Conservation (phyloP, 129 eudicot species). For the Oenanthe sinensis region DNA sequence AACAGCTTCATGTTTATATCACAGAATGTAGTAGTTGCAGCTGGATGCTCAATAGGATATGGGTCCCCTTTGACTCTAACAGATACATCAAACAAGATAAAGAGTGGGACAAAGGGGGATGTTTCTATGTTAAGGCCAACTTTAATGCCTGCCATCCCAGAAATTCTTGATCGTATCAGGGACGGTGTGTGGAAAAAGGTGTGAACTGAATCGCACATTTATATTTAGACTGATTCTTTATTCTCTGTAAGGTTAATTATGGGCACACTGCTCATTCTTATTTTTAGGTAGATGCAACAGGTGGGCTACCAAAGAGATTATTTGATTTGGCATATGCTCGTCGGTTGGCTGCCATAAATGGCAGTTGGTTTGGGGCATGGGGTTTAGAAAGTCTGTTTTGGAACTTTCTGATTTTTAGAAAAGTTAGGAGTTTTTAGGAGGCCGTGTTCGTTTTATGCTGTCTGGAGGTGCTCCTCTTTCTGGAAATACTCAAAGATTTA, state of each 20-base stretch:
- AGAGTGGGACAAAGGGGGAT: constrained; percentile 88
- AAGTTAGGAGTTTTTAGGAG: constrained; percentile 76
- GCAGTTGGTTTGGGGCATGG: constrained; percentile 99
- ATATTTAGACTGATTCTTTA: neutral
- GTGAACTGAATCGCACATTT: constrained; percentile 4
- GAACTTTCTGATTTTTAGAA: constrained; percentile 70
- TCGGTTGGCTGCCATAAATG: constrained; percentile 72
- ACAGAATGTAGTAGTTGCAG: constrained; percentile 67
- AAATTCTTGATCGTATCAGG: constrained; percentile 94
- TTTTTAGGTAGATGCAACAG: constrained; percentile 81
- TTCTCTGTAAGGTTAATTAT: neutral
- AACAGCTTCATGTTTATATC: constrained; percentile 10
- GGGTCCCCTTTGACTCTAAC: constrained; percentile 93
- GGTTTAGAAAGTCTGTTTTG: constrained; percentile 74
- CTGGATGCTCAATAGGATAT: constrained; percentile 84
- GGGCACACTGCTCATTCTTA: constrained; percentile 9
- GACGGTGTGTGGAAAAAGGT: constrained; percentile 96
- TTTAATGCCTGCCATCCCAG: constrained; percentile 85
- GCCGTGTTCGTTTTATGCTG: constrained; percentile 74
- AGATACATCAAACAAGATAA: constrained; percentile 87
- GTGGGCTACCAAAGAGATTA: constrained; percentile 68
- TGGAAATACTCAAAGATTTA: constrained; percentile 88
- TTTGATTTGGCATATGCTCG: constrained; percentile 75
- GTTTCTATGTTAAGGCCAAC: constrained; percentile 72
- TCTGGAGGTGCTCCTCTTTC: constrained; percentile 99